A percentile compares a stretch with the other conserved stretches of the same genome.
These are phyloP conservation scores for Pleurotus tuoliensis DNA, from an alignment of 768 basidiomycete species.

Conservation along the genomic window DNA sequence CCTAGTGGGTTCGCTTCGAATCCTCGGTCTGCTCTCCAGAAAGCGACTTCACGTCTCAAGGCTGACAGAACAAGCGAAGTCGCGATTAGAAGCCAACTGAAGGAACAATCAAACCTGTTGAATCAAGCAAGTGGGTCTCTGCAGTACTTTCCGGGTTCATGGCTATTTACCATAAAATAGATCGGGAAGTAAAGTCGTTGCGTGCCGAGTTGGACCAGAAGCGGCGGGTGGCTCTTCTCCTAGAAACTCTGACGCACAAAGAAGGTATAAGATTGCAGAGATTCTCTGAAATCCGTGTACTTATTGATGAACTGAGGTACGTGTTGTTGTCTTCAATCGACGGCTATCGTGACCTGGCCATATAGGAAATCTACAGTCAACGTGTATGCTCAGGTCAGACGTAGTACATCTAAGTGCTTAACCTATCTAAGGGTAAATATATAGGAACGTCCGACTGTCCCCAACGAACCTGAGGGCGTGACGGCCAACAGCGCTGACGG, in stretches of 20 bases:
- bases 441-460: neutral
- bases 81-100: neutral
- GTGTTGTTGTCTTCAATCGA: neutral
- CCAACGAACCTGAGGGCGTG: neutral
- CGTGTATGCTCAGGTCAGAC: neutral
- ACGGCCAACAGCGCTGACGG: neutral
- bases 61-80: neutral
- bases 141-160: neutral
- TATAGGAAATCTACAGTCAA: neutral
- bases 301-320: conserved; percentile 1
- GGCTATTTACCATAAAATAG: neutral
- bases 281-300: neutral
- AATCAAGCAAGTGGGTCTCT: neutral
- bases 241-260: neutral
- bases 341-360: neutral
- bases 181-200: neutral
- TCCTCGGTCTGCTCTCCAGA: neutral
- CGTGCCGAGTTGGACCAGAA: neutral
- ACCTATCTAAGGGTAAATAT: neutral
- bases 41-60: conserved; percentile 3
- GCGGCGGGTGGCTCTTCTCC: neutral
- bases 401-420: neutral
- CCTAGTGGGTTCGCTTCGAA: neutral
- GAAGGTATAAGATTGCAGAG: neutral
- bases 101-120: neutral